A percentile compares a stretch with the other conserved stretches of the same genome.
These are phyloP conservation scores for Verticillium longisporum DNA, from an alignment of 2,329 filamentous ascomycete species.

Conservation along the genomic window DNA sequence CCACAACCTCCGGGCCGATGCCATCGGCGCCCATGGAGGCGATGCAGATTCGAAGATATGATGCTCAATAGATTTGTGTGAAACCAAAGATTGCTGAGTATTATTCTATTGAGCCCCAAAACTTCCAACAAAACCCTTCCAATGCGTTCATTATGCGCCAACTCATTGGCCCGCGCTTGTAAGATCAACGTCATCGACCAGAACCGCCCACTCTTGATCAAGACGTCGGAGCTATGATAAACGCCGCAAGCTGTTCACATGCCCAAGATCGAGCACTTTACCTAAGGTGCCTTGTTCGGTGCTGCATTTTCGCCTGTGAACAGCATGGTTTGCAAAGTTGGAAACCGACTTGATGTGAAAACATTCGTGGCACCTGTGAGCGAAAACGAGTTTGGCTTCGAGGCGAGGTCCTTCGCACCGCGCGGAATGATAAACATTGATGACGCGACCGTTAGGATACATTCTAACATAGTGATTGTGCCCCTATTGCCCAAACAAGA, in stretches of 20 bases:
- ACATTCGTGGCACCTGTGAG: too few relatives aligned
- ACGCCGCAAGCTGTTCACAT: not conserved
- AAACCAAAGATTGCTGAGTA: too few relatives aligned
- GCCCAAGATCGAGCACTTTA: too few relatives aligned
- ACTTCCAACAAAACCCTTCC: too few relatives aligned
- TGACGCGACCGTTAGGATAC: not conserved
- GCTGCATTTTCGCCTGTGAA: not conserved
- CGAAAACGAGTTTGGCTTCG: too few relatives aligned
- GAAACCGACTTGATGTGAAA: too few relatives aligned
- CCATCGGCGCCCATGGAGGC: conserved; percentile 58
- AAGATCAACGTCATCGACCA: not conserved
- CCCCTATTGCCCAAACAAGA: not conserved
- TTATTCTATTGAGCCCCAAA: too few relatives aligned
- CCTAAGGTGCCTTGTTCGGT: too few relatives aligned
- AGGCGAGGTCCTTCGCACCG: too few relatives aligned
- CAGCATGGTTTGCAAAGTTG: not conserved
- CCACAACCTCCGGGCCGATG: conserved; percentile 57
- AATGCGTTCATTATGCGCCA: not conserved
- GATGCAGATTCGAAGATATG: conserved; percentile 20
- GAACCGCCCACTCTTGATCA: not conserved
- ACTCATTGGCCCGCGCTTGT: not conserved
- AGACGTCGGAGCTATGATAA: not conserved
- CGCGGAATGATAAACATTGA: not conserved
- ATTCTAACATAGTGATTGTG: not conserved
- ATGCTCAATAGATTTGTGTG: too few relatives aligned